A percentile compares a stretch with the other conserved stretches of the same genome.
Evolutionary conservation across 1,284 basidiomycete genomes (phyloP).

Genomic region (Leccinum insolens): DNA sequence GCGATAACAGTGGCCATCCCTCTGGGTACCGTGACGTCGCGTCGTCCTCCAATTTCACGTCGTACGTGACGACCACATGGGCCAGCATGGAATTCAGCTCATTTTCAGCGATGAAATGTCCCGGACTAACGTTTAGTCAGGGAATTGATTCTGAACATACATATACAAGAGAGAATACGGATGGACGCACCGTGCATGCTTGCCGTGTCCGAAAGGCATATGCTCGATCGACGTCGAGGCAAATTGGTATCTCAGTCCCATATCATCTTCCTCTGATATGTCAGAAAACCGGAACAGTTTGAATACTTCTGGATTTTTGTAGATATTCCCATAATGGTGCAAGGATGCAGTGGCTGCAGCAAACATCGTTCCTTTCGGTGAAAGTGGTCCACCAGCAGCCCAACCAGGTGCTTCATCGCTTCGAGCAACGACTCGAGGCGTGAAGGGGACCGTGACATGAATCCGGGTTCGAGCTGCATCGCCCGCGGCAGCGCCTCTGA

Average conservation of each 20-base stretch:
- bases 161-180: background rate
- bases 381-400: constrained; percentile 19
- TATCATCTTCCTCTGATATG: constrained; percentile 14
- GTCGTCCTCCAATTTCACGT: constrained; percentile 30
- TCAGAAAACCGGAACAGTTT: constrained; percentile 37
- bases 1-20: background rate
- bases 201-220: constrained; percentile 21
- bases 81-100: constrained; percentile 36
- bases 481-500: constrained; percentile 61
- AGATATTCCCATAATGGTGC: constrained; percentile 32
- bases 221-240: constrained; percentile 13
- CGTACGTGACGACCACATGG: constrained; percentile 32
- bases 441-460: constrained; percentile 24
- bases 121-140: constrained; percentile 8
- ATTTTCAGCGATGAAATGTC: constrained; percentile 19
- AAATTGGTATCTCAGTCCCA: constrained; percentile 20
- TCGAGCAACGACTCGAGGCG: constrained; percentile 69
- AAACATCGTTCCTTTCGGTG: constrained; percentile 38
- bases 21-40: constrained; percentile 26
- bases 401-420: background rate
- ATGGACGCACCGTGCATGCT: constrained; percentile 14
- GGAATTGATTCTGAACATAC: background rate
- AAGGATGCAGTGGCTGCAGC: constrained; percentile 21
- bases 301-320: constrained; percentile 31
- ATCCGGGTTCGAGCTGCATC: constrained; percentile 54